These are phyloP conservation scores for Epichloe glyceriae DNA, from an alignment of 2,329 filamentous ascomycete genomes.

Conservation along the genomic window DNA sequence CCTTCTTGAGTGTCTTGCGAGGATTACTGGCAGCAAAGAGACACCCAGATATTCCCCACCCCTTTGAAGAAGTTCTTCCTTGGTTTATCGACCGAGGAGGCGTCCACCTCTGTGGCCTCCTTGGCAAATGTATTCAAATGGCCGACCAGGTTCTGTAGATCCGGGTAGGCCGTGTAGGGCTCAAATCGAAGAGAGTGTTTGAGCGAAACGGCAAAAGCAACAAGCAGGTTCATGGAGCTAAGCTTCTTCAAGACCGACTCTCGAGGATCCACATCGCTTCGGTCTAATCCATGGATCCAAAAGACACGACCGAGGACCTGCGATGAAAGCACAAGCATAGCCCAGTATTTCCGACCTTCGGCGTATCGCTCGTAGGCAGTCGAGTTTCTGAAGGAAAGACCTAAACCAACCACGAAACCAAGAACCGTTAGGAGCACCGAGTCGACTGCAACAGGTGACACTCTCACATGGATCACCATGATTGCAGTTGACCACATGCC, in stretches of 20 bases:
- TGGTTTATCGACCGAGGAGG: slow-evolving; percentile 17
- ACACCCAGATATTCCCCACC: slow-evolving; percentile 63
- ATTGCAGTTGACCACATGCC: slow-evolving; percentile 53
- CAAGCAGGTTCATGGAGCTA: slow-evolving; percentile 63
- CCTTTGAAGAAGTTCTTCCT: slow-evolving; percentile 46
- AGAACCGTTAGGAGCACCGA: slow-evolving; percentile 54
- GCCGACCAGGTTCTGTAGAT: slow-evolving; percentile 54
- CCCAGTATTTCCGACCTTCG: slow-evolving; percentile 52
- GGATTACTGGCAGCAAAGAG: slow-evolving; percentile 65
- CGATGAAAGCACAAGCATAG: slow-evolving; percentile 45
- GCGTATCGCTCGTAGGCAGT: slow-evolving; percentile 65
- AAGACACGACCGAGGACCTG: slow-evolving; percentile 63
- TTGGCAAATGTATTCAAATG: slow-evolving; percentile 67
- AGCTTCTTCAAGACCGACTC: slow-evolving; percentile 58
- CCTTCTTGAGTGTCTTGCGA: slow-evolving; percentile 61
- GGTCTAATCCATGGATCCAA: slow-evolving; percentile 65
- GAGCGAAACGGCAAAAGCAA: slow-evolving; percentile 63
- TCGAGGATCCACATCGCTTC: slow-evolving; percentile 37
- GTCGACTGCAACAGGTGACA: slow-evolving; percentile 27
- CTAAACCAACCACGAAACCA: slow-evolving; percentile 70
- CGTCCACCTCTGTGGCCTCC: slow-evolving; percentile 30
- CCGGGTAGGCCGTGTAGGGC: slow-evolving; percentile 64
- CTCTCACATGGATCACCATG: slow-evolving; percentile 35
- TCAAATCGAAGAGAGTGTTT: slow-evolving; percentile 80
- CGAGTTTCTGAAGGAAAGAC: slow-evolving; percentile 64